Percentiles rank a stretch among this genome's conserved stretches.
Conservation (phyloP, 2,329 filamentous ascomycete species). For the Zasmidium angulare region DNA sequence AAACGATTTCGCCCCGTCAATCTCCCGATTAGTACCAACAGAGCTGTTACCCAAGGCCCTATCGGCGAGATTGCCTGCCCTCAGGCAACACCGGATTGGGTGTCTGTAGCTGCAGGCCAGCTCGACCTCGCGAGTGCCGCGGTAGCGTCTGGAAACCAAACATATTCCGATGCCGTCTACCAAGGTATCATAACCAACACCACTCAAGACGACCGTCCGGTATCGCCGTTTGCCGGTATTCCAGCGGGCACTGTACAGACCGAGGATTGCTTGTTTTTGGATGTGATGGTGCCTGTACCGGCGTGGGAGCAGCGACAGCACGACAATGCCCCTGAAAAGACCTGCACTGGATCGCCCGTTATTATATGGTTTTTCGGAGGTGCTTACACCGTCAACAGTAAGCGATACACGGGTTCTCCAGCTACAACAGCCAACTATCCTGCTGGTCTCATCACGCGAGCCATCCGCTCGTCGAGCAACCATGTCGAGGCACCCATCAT, state of each 20-base stretch:
- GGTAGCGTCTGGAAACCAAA: background rate
- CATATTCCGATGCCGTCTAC: slow-evolving; percentile 18
- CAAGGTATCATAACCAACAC: too few relatives aligned
- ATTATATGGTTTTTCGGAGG: slow-evolving; percentile 46
- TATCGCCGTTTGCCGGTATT: too few relatives aligned
- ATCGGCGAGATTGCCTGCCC: slow-evolving; percentile 43
- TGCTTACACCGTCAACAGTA: slow-evolving; percentile 21
- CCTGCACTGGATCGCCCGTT: too few relatives aligned
- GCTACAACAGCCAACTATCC: too few relatives aligned
- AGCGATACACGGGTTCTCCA: background rate
- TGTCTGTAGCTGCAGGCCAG: background rate
- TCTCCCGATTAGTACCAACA: slow-evolving; percentile 41
- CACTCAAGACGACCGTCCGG: too few relatives aligned
- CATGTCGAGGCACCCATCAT: slow-evolving; percentile 31
- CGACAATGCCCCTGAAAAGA: slow-evolving; percentile 28
- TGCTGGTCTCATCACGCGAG: background rate
- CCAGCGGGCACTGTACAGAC: background rate
- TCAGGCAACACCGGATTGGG: slow-evolving; percentile 49
- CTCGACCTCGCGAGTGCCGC: background rate
- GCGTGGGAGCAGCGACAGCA: slow-evolving; percentile 28
- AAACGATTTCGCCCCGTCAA: slow-evolving; percentile 51
- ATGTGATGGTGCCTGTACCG: slow-evolving; percentile 36
- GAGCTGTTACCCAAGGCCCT: slow-evolving; percentile 45
- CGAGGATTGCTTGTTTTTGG: slow-evolving; percentile 42
- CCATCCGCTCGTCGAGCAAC: background rate